These are phyloP conservation scores for Pseudoperonospora humuli DNA, from an alignment of 352 stramenopile genomes.

Conservation along the genomic window DNA sequence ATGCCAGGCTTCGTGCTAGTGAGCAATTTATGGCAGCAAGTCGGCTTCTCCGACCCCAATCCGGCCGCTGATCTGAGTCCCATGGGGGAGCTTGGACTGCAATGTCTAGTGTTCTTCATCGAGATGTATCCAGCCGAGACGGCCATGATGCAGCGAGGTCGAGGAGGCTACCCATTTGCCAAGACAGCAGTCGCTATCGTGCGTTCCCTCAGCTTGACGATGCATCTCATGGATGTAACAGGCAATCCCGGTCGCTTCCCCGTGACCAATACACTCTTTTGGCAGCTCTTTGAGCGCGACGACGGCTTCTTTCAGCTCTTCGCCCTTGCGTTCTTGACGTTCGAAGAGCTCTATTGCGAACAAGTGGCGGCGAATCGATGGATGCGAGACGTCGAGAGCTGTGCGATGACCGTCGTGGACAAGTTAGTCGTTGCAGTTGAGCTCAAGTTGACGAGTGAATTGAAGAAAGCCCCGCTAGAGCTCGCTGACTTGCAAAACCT, in stretches of 20 bases:
- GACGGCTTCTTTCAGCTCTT: conserved; percentile 53
- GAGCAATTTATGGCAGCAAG: conserved; percentile 37
- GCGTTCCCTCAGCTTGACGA: conserved; percentile 37
- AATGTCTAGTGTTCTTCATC: conserved; percentile 60
- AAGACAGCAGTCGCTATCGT: conserved; percentile 46
- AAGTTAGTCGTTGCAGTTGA: conserved; percentile 41
- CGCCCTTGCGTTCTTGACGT: conserved; percentile 47
- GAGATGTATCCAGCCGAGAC: conserved; percentile 49
- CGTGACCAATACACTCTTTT: conserved; percentile 46
- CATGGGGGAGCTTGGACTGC: conserved; percentile 51
- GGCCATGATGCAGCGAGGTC: conserved; percentile 52
- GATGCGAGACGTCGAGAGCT: conserved; percentile 25
- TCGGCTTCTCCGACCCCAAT: conserved; percentile 44
- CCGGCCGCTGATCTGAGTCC: conserved; percentile 45
- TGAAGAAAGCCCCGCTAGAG: conserved; percentile 42
- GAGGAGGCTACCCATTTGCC: conserved; percentile 54
- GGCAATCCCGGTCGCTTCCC: conserved; percentile 37
- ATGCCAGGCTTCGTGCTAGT: conserved; percentile 34
- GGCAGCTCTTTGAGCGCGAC: conserved; percentile 49
- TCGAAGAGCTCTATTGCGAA: conserved; percentile 65
- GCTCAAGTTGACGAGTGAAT: conserved; percentile 21
- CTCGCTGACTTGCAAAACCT: conserved; percentile 33
- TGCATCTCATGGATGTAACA: conserved; percentile 40
- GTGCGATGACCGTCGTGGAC: conserved; percentile 30
- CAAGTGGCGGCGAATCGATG: conserved; percentile 29